Evolutionary conservation across 345 rosid species (phyloP).

Genomic region (Acer yangbiense): DNA sequence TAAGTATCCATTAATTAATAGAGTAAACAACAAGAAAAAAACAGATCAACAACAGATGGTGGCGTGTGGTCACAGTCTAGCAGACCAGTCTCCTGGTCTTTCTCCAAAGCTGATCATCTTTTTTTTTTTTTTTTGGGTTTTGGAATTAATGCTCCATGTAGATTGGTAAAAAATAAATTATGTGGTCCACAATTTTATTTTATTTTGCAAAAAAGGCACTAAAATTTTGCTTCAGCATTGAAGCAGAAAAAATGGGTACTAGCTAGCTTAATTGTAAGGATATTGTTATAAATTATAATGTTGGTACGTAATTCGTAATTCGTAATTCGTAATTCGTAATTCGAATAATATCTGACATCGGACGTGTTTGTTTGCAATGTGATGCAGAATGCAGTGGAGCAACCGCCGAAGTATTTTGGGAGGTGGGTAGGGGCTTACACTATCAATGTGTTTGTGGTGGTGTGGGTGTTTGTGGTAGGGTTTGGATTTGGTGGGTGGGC

Average conservation of each 20-base stretch:
- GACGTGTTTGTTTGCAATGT: slow-evolving; percentile 16
- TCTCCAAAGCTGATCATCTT: slow-evolving; percentile 27
- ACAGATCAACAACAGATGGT: background rate
- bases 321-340: too few species aligned
- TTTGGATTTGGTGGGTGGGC: slow-evolving; percentile 99
- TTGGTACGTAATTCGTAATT: too few species aligned
- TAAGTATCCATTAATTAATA: background rate
- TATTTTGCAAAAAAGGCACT: slow-evolving; percentile 7
- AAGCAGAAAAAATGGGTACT: slow-evolving; percentile 14
- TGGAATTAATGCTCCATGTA: background rate
- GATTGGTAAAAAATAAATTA: background rate
- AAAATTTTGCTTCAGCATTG: slow-evolving; percentile 23
- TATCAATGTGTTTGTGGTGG: slow-evolving; percentile 76
- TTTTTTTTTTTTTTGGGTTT: background rate
- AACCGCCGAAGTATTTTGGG: slow-evolving; percentile 74
- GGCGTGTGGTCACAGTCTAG: slow-evolving; percentile 43
- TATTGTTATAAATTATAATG: too few species aligned
- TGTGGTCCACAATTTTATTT: background rate
- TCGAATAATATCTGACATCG: slow-evolving; percentile 1
- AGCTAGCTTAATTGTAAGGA: background rate
- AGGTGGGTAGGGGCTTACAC: slow-evolving; percentile 86
- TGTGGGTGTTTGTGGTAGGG: slow-evolving; percentile 91
- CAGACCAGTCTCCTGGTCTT: slow-evolving; percentile 39
- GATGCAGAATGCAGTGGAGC: slow-evolving; percentile 90
- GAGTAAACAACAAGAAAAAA: slow-evolving; percentile 18